A percentile compares a stretch with the other conserved stretches of the same genome.
Conservation (phyloP, 768 basidiomycete species). For the Austroboletus eburneus region DNA sequence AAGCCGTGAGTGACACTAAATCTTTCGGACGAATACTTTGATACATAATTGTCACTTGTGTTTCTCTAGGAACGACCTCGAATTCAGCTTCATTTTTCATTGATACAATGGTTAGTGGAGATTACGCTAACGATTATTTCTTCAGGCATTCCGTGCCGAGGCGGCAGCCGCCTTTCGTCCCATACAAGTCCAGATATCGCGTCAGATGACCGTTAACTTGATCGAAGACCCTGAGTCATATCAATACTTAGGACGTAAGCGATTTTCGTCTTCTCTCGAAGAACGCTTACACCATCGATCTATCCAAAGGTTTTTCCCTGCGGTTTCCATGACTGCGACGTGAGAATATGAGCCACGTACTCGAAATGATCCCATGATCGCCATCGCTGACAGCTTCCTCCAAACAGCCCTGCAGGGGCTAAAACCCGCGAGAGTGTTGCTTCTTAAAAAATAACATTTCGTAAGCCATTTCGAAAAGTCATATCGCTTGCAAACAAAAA, state of each 20-base stretch:
- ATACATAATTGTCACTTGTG: neutral
- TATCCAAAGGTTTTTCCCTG: neutral
- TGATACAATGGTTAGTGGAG: neutral
- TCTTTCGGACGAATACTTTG: neutral
- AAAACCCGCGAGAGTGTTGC: neutral
- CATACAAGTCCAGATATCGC: neutral
- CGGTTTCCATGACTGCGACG: neutral
- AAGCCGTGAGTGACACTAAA: constrained; percentile 2
- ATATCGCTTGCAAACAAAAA: no score
- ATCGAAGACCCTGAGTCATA: neutral
- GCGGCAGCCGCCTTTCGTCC: neutral
- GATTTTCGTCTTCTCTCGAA: neutral
- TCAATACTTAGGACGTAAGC: neutral
- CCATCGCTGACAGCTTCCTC: neutral
- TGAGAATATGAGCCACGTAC: neutral
- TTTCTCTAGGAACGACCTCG: neutral
- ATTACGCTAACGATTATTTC: neutral
- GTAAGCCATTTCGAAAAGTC: no score
- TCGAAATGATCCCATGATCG: neutral
- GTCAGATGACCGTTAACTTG: neutral
- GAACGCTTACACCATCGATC: no score
- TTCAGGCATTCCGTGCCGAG: neutral
- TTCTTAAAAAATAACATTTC: neutral
- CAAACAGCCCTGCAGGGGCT: neutral
- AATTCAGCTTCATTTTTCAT: neutral